Percentiles rank a stretch among this genome's conserved stretches.
Conservation (phyloP, 495 filamentous ascomycete genomes). For the Penicillium salamii region DNA sequence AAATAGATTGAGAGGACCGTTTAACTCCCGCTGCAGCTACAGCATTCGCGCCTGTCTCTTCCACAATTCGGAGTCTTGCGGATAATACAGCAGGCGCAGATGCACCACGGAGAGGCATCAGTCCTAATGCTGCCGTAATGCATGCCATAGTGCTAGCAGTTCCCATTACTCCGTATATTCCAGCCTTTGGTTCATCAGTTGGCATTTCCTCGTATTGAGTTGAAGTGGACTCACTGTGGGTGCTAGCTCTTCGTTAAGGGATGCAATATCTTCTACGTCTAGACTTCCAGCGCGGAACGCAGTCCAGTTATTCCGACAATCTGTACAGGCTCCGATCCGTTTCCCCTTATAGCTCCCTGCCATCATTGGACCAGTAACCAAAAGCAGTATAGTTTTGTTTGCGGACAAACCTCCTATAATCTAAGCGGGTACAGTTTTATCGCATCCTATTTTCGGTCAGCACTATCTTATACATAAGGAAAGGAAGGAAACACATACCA, state of each 20-base stretch:
- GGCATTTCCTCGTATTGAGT: neutral
- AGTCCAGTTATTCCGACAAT: slow-evolving; percentile 67
- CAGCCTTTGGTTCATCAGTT: slow-evolving; percentile 31
- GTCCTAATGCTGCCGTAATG: slow-evolving; percentile 53
- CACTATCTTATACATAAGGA: neutral
- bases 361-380: slow-evolving; percentile 68
- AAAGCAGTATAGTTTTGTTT: slow-evolving; percentile 61
- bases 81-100: slow-evolving; percentile 60
- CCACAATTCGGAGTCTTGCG: slow-evolving; percentile 54
- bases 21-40: slow-evolving; percentile 35
- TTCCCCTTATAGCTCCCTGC: slow-evolving; percentile 57
- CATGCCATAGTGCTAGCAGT: slow-evolving; percentile 66
- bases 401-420: slow-evolving; percentile 68
- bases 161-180: slow-evolving; percentile 64
- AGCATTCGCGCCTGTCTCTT: slow-evolving; percentile 54
- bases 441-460: slow-evolving; percentile 46
- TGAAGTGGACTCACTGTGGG: slow-evolving; percentile 48
- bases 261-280: slow-evolving; percentile 64
- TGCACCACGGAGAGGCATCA: slow-evolving; percentile 57
- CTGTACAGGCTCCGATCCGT: slow-evolving; percentile 63
- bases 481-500: slow-evolving; percentile 34
- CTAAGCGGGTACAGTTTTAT: slow-evolving; percentile 67
- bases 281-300: slow-evolving; percentile 56
- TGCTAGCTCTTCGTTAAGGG: slow-evolving; percentile 63
- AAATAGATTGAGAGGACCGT: slow-evolving; percentile 47